phyloP scores from a whole-genome alignment of 1,284 basidiomycete species.

The Ceratobasidium sp. region DNA sequence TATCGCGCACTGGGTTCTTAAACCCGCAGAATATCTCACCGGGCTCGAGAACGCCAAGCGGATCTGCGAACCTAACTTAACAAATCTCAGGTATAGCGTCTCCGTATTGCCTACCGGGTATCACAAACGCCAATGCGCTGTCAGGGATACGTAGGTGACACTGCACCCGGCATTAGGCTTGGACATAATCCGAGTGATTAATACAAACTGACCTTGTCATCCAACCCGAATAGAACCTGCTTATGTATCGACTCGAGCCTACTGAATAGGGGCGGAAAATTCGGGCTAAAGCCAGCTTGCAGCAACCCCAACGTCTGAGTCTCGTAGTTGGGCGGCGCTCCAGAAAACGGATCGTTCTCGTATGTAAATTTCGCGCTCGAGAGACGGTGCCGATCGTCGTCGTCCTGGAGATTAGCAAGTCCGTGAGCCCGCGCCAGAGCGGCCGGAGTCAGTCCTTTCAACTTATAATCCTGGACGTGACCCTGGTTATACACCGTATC shows the following conservation, averaged over 20 bases:
- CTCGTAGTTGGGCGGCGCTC: constrained; percentile 22
- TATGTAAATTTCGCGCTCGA: constrained; percentile 19
- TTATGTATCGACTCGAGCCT: constrained; percentile 35
- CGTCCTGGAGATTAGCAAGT: background rate
- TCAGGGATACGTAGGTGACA: constrained; percentile 15
- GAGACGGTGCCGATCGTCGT: background rate
- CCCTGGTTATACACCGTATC: constrained; percentile 4
- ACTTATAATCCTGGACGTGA: constrained; percentile 13
- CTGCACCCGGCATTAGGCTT: background rate
- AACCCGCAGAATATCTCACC: constrained; percentile 38
- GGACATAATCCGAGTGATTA: background rate
- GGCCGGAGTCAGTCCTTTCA: constrained; percentile 16
- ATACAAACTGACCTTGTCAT: constrained; percentile 17
- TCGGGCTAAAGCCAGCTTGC: constrained; percentile 1
- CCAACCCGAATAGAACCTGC: constrained; percentile 29
- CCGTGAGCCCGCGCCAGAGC: constrained; percentile 37
- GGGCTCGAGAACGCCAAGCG: constrained; percentile 29
- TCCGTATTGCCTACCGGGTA: constrained; percentile 21
- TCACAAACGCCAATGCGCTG: constrained; percentile 36
- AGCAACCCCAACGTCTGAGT: constrained; percentile 24
- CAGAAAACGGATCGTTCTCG: constrained; percentile 29
- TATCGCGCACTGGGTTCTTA: constrained; percentile 28
- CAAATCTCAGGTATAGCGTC: background rate
- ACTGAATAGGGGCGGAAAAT: constrained; percentile 14
- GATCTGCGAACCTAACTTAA: constrained; percentile 3